Conservation (phyloP, 2,329 filamentous ascomycete species). For the Myriosclerotinia curreyana region DNA sequence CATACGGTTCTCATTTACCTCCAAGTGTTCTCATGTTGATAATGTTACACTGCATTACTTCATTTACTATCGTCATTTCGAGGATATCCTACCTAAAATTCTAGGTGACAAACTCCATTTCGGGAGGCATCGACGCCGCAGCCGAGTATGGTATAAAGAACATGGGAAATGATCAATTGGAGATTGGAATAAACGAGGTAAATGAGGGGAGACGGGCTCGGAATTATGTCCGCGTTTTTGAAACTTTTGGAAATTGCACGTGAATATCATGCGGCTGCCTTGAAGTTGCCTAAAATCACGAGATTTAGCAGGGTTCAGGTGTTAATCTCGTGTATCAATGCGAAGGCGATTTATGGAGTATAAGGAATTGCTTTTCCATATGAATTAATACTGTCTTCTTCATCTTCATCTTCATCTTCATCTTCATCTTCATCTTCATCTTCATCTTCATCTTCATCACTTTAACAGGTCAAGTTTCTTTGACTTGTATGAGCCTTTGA, state of each 20-base stretch:
- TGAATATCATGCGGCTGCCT: constrained; percentile 9
- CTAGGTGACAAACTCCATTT: background rate
- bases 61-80: background rate
- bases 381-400: background rate
- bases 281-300: constrained; percentile 15
- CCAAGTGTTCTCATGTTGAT: background rate
- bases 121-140: background rate
- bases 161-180: too few relatives aligned
- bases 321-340: background rate
- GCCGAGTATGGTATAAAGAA: constrained; percentile 1
- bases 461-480: too few relatives aligned
- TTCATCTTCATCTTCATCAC: too few relatives aligned
- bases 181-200: too few relatives aligned
- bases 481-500: too few relatives aligned
- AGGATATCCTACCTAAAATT: background rate
- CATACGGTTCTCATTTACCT: background rate
- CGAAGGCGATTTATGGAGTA: background rate
- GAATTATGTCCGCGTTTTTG: background rate
- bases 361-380: background rate
- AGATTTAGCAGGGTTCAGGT: background rate
- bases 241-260: background rate
- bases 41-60: background rate
- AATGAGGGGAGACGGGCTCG: background rate
- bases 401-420: background rate
- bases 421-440: background rate